Percentiles rank a stretch among this genome's conserved stretches.
Conservation (phyloP, 306 rosid species). For the Prunus mira region DNA sequence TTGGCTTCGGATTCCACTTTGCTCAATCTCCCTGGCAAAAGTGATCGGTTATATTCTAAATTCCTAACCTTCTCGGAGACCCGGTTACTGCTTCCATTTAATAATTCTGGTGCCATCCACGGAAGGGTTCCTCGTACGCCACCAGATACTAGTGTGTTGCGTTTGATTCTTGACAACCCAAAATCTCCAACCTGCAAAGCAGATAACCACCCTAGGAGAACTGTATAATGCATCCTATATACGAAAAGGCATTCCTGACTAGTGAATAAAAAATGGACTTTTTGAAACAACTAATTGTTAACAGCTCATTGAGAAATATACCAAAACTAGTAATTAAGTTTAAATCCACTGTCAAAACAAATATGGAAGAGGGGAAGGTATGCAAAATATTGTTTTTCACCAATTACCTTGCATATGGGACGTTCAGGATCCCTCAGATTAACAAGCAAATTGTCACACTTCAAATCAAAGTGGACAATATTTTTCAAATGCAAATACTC, state of each 20-base stretch:
- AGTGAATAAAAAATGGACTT: background rate
- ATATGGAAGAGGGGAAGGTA: background rate
- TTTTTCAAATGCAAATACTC: slow-evolving; percentile 92
- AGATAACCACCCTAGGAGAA: slow-evolving; percentile 23
- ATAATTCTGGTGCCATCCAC: slow-evolving; percentile 97
- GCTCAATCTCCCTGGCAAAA: background rate
- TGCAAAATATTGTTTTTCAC: slow-evolving; percentile 6
- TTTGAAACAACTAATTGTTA: slow-evolving; percentile 5
- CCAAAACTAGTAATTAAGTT: background rate
- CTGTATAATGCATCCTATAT: background rate
- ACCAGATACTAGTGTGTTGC: slow-evolving; percentile 87
- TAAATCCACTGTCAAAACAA: background rate
- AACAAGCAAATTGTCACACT: slow-evolving; percentile 92
- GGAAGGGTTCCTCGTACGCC: slow-evolving; percentile 99
- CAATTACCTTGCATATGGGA: slow-evolving; percentile 87
- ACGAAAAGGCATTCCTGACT: background rate
- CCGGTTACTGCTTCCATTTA: slow-evolving; percentile 70
- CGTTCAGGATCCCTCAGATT: slow-evolving; percentile 86
- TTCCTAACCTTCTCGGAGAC: slow-evolving; percentile 87
- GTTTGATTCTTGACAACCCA: slow-evolving; percentile 84
- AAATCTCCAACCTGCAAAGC: slow-evolving; percentile 81
- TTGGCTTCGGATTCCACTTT: background rate
- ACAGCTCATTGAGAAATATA: background rate
- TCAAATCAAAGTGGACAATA: slow-evolving; percentile 93
- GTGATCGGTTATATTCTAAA: background rate